A percentile compares a stretch with the other conserved stretches of the same genome.
Evolutionary conservation across 768 basidiomycete genomes (phyloP).

Genomic region (Lepiota brunneoincarnata): DNA sequence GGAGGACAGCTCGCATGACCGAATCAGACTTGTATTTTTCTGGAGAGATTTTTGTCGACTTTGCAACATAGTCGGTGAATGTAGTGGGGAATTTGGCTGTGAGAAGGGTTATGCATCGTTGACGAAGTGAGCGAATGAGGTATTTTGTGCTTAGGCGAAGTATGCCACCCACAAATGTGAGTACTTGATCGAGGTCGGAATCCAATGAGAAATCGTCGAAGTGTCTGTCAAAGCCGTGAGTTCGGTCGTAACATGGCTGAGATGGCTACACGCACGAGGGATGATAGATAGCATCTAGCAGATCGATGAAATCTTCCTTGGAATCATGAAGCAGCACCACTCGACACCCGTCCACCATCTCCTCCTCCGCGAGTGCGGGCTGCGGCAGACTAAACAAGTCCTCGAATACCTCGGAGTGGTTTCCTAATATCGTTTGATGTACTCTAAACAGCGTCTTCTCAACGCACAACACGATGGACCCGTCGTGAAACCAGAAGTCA

Average conservation of each 20-base stretch:
- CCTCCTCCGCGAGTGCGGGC: conserved; percentile 30
- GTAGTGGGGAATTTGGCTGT: conserved; percentile 37
- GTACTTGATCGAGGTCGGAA: conserved; percentile 42
- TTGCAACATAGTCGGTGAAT: conserved; percentile 33
- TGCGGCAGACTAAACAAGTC: conserved; percentile 61
- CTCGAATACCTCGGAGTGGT: conserved; percentile 64
- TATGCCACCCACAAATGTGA: conserved; percentile 47
- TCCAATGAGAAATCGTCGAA: conserved; percentile 31
- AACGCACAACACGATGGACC: conserved; percentile 41
- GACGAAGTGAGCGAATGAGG: conserved; percentile 48
- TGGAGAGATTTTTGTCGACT: conserved; percentile 17
- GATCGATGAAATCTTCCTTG: conserved; percentile 43
- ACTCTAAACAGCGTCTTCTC: conserved; percentile 39
- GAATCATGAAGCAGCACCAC: conserved; percentile 49
- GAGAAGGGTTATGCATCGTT: conserved; percentile 49
- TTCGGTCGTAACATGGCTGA: not conserved
- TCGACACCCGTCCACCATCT: conserved; percentile 46
- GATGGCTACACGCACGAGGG: conserved; percentile 35
- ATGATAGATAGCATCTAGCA: conserved; percentile 52
- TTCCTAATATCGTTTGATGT: conserved; percentile 42
- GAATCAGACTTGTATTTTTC: conserved; percentile 36
- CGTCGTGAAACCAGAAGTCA: conserved; percentile 45
- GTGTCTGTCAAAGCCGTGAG: conserved; percentile 22
- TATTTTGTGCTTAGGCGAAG: conserved; percentile 67
- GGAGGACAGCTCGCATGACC: conserved; percentile 40